phyloP scores from a whole-genome alignment of 2,329 filamentous ascomycete species.

The Colletotrichum siamense region DNA sequence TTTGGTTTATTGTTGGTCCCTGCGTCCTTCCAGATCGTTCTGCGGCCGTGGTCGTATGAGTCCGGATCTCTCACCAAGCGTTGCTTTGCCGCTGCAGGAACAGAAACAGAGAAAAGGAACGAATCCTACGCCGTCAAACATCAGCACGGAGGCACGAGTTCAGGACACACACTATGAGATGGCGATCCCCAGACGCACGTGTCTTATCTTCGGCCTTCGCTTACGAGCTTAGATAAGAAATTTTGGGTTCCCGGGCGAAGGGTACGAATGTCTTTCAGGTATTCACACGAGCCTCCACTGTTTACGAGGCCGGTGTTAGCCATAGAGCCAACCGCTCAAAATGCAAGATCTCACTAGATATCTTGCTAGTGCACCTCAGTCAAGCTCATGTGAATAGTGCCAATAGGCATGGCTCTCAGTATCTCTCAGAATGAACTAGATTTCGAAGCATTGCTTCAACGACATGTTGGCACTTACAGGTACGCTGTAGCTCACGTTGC shows the following conservation, averaged over 20 bases:
- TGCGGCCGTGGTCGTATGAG: not conserved
- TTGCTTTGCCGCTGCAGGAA: slow-evolving; percentile 8
- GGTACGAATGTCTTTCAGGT: not conserved
- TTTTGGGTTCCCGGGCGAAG: not conserved
- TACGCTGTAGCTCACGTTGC: not conserved
- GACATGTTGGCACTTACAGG: not conserved
- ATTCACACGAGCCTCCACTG: not conserved
- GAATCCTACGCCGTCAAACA: not conserved
- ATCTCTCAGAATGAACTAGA: not conserved
- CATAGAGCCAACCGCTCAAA: not conserved
- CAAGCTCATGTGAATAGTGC: not conserved
- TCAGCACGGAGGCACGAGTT: not conserved
- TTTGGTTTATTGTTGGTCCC: not conserved
- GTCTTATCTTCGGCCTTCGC: not conserved
- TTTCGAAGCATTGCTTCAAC: too few relatives aligned
- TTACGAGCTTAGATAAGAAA: not conserved
- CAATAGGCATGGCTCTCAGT: not conserved
- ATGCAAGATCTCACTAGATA: not conserved
- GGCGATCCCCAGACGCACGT: not conserved
- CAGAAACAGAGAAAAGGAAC: not conserved
- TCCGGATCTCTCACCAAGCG: not conserved
- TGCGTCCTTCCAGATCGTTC: not conserved
- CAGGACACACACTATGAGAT: not conserved
- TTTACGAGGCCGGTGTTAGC: not conserved
- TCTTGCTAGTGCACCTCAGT: not conserved